Conservation (phyloP, 2,329 filamentous ascomycete species). For the Mollisia scopiformis region DNA sequence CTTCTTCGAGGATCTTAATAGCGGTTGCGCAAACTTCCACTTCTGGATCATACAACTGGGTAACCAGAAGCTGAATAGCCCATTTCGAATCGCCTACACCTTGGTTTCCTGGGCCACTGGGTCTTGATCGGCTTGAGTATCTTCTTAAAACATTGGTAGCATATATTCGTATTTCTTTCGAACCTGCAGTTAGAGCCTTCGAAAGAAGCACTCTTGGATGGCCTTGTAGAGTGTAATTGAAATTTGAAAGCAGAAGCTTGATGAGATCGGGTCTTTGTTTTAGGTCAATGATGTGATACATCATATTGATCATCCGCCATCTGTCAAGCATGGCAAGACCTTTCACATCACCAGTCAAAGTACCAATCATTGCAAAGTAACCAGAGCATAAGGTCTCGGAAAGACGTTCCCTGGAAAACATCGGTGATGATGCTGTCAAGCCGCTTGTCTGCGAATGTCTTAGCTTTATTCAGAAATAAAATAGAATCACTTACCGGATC, state of each 20-base stretch:
- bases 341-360: conserved; percentile 78
- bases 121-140: conserved; percentile 68
- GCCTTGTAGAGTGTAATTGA: conserved; percentile 87
- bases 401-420: conserved; percentile 86
- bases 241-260: conserved; percentile 82
- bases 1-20: conserved; percentile 96
- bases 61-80: conserved; percentile 97
- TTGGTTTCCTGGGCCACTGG: conserved; percentile 42
- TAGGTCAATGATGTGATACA: conserved; percentile 95
- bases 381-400: conserved; percentile 86
- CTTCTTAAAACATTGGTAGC: conserved; percentile 85
- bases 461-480: conserved; percentile 12
- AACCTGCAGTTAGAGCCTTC: conserved; percentile 89
- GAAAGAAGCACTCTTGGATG: conserved; percentile 92
- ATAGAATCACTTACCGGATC: conserved; percentile 67
- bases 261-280: conserved; percentile 91
- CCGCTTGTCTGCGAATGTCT: conserved; percentile 59
- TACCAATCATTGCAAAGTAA: conserved; percentile 91
- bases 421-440: conserved; percentile 78
- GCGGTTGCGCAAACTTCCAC: conserved; percentile 95
- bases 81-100: conserved; percentile 77
- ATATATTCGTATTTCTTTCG: conserved; percentile 89
- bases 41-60: conserved; percentile 95
- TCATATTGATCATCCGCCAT: conserved; percentile 99
- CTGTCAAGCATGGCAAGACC: conserved; percentile 89